Conservation (phyloP, 345 rosid genomes). For the Anacardium occidentale region DNA sequence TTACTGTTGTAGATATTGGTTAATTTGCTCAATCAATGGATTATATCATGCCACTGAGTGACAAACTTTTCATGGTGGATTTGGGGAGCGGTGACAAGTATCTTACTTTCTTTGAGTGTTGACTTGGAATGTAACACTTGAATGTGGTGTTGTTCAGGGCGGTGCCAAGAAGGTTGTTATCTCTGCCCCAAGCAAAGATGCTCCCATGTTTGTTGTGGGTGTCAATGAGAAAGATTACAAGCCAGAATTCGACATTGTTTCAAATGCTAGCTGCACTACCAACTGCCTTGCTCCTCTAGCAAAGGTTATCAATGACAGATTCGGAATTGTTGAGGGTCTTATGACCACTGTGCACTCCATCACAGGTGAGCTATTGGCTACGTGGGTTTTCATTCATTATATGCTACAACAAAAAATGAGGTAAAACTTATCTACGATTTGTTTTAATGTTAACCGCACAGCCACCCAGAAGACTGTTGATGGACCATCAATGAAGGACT, state of each 20-base stretch:
- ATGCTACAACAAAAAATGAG: not conserved
- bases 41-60: not conserved
- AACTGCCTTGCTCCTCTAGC: conserved; percentile 97
- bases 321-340: conserved; percentile 95
- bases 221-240: conserved; percentile 91
- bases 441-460: conserved; percentile 19
- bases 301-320: conserved; percentile 84
- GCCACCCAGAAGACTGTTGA: conserved; percentile 97
- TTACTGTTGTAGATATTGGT: not conserved
- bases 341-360: conserved; percentile 91
- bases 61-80: not conserved
- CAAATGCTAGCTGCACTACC: conserved; percentile 97
- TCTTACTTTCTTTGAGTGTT: not conserved
- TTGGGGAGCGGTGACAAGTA: not conserved
- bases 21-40: not conserved
- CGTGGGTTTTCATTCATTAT: not conserved
- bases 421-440: not conserved
- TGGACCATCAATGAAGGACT: conserved; percentile 91
- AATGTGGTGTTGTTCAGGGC: conserved; percentile 49
- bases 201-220: conserved; percentile 95
- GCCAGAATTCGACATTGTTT: conserved; percentile 67
- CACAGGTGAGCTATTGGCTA: conserved; percentile 44
- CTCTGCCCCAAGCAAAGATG: conserved; percentile 92
- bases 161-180: conserved; percentile 96
- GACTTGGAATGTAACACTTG: no score